Base-by-base conservation (phyloP, 345 rosid genomes). In the Salix udensis region DNA sequence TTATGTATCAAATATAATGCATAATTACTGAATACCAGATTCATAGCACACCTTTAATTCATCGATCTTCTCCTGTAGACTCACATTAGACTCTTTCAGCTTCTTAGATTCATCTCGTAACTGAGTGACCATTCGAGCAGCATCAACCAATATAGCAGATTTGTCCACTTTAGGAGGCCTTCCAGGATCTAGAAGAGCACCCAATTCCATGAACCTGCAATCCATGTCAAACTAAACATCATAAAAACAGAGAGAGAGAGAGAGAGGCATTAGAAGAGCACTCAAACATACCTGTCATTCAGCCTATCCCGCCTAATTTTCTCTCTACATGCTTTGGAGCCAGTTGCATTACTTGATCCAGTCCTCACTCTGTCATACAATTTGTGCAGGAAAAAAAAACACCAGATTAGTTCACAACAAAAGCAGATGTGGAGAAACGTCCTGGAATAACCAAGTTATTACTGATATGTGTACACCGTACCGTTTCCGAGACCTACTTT, bases 401-500 rank as follows among this genome's bases (percentile, higher is more conserved):
- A 40, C 4, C 46, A 10, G 46, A 21, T 28, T 70, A 40, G 8
- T 13, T 23, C 5, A 31, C 7, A 42, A 42, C 15, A 31, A 31
- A 31, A 42, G n/a, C 34, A 72, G 10, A 23, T 39, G 67, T 30
- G 31, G 19, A 46, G 48, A 19, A 60, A 64, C 44, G 44, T 10
- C 28, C 6, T 23, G 34, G 46, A 23, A 36, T 69, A 1, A 76
- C 44, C 15, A 42, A 62, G 21, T 50, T 53, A 68, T 18, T 19
- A 28, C 21, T 14, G 9, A 70, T 23, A 37, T 30, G 40, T 14
- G 42, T 14, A 16, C 21, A 16, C 31, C 1, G 21, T 82, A 86
- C 91, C 87, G 68, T 76, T 86, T 86, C n/a, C 67, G 74, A 44
- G 80, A 82, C 72, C 81, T 77, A 70, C 71, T 34, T 58, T 80